Conservation (phyloP, 805 yeast species). For the Candida vaughaniae region DNA sequence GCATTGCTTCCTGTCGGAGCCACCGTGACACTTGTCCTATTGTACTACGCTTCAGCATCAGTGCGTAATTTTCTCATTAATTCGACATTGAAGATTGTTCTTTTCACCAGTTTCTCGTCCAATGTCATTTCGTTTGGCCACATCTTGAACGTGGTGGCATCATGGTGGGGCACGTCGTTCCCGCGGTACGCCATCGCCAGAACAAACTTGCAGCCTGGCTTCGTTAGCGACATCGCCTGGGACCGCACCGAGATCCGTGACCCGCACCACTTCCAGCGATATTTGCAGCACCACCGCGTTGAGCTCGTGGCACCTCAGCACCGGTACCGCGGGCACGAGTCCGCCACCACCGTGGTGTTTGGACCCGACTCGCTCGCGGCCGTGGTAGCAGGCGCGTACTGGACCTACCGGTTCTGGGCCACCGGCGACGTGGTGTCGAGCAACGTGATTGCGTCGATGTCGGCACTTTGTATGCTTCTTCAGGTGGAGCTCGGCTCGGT, state of each 20-base stretch:
- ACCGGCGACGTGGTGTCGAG: neutral
- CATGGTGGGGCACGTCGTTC: neutral
- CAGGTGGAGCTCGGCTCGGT: constrained; percentile 2
- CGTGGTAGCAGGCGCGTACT: neutral
- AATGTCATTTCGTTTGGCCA: neutral
- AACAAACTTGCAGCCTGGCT: neutral
- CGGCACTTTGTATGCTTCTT: neutral
- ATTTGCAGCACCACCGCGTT: neutral
- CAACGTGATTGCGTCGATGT: neutral
- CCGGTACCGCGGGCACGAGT: neutral
- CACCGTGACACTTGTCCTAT: neutral
- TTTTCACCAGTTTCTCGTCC: neutral
- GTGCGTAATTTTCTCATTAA: neutral
- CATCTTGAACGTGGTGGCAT: neutral
- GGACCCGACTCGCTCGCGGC: neutral
- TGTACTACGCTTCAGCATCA: neutral
- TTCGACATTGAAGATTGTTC: neutral
- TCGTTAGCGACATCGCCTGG: constrained; percentile 1
- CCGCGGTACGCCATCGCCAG: neutral
- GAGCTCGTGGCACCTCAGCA: neutral
- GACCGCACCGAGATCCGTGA: neutral
- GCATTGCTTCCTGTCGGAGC: constrained; percentile 1
- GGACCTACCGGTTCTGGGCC: neutral
- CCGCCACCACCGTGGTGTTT: neutral
- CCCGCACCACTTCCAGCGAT: constrained; percentile 2